Conservation (phyloP, 306 rosid genomes). For the Sicyos edulis region DNA sequence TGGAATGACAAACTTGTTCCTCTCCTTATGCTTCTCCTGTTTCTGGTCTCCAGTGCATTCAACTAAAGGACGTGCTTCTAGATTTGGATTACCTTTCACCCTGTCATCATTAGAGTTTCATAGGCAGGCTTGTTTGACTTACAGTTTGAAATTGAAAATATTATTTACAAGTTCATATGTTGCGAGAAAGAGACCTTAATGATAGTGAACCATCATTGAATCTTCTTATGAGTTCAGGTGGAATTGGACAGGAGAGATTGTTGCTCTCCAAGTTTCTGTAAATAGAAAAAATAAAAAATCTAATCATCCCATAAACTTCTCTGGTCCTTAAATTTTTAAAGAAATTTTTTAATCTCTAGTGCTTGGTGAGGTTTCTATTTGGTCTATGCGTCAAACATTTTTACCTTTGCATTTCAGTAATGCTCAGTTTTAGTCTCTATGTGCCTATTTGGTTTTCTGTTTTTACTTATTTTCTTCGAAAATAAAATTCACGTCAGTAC, state of each 20-base stretch:
- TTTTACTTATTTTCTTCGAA: no score
- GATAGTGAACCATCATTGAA: constrained; percentile 26
- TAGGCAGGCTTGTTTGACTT: neutral
- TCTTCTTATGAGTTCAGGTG: constrained; percentile 29
- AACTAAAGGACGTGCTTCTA: constrained; percentile 9
- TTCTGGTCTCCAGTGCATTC: constrained; percentile 30
- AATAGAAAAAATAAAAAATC: neutral
- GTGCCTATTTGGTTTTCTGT: no score
- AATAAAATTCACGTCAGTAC: no score
- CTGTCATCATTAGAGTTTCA: constrained; percentile 24
- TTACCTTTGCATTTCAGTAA: no score
- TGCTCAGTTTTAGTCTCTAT: no score
- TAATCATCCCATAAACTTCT: neutral
- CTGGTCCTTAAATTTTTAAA: neutral
- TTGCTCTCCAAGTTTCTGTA: constrained; percentile 34
- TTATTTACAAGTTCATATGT: neutral
- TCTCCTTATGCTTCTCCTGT: constrained; percentile 10
- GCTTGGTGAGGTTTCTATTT: no score
- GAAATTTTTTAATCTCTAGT: no score
- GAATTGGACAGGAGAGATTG: constrained; percentile 35
- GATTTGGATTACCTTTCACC: constrained; percentile 33
- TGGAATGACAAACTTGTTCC: constrained; percentile 31
- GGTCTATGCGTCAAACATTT: no score
- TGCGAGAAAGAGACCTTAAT: constrained; percentile 33
- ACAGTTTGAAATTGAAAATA: neutral